These are phyloP conservation scores for Lithocarpus polystachyus DNA, from an alignment of 306 rosid species.

Conservation along the genomic window DNA sequence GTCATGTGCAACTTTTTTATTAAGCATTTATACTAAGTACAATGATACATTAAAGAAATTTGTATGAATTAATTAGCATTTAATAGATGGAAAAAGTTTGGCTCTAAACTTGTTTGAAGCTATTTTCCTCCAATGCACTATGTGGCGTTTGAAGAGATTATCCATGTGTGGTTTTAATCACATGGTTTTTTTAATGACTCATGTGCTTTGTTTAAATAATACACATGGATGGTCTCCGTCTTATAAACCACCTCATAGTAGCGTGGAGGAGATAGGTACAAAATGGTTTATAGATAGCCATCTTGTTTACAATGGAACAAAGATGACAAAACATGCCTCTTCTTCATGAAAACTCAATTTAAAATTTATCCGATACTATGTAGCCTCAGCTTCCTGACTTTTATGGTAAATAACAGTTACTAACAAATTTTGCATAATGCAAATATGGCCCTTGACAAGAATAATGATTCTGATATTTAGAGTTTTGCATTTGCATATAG, in stretches of 20 bases:
- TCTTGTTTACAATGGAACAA: background rate
- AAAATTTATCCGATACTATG: background rate
- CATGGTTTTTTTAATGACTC: too few species aligned
- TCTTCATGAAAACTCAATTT: background rate
- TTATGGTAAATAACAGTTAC: background rate
- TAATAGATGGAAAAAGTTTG: too few species aligned
- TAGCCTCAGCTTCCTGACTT: background rate
- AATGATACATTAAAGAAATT: too few species aligned
- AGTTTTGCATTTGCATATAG: background rate
- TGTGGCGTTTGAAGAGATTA: too few species aligned
- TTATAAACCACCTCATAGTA: too few species aligned
- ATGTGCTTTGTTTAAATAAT: too few species aligned
- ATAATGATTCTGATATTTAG: background rate
- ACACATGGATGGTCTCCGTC: too few species aligned
- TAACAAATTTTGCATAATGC: background rate
- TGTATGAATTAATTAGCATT: too few species aligned
- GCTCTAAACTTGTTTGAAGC: too few species aligned
- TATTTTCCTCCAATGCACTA: too few species aligned
- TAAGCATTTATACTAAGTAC: background rate
- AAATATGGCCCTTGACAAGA: background rate
- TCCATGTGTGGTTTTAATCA: too few species aligned
- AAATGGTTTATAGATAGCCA: background rate
- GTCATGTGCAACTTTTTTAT: background rate
- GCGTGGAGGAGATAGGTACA: too few species aligned
- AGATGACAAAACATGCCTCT: background rate